Evolutionary conservation across 2,329 filamentous ascomycete genomes (phyloP), one percentile per base, ranked within the genome.

Genomic region (Colletotrichum sojae): DNA sequence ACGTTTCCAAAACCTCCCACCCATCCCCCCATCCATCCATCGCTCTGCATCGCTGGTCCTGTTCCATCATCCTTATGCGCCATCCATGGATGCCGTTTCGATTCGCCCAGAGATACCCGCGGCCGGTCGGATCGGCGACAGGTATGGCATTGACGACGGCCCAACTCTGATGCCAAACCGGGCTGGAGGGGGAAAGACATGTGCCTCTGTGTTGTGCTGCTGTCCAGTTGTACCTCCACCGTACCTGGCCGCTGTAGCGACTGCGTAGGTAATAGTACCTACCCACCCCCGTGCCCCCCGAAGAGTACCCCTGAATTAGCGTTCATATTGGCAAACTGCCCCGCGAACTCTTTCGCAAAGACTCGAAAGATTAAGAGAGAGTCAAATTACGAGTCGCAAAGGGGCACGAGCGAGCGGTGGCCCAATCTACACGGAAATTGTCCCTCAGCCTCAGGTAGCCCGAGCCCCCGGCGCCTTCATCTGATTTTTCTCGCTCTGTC

Each of bases 381-480:
- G 16, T n/a, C 20, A 39, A 22, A 48, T 45, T 60, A 69, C 55
- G 62, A 69, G 45, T 66, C 55, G 51, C 43, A 60, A 60, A 69
- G 61, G 55, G 66, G 62, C 55, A 52, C 61, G 61, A 65, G 61
- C 61, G 43, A 49, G 9, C 31, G 31, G 18, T 18, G 20, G 58
- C 66, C 62, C 62, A 69, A 66, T 60, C 54, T 45, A 45, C 36
- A 54, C 66, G 62, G 66, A 69, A 69, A 69, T 69, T 66, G 66
- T 49, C 49, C 31, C 31, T 36, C 31, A 36, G 31, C 31, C 49
- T 69, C 62, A 66, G 66, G 62, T 66, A 55, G 66, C 55, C 43
- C 55, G 65, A 52, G 48, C 15, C 52, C 60, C 43, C 43, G 16
- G 40, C 39, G 25, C 49, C 39, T 45, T 45, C 16, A 16, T 52